phyloP scores from a whole-genome alignment of 2,329 filamentous ascomycete species.

The Xylariaceae sp. region DNA sequence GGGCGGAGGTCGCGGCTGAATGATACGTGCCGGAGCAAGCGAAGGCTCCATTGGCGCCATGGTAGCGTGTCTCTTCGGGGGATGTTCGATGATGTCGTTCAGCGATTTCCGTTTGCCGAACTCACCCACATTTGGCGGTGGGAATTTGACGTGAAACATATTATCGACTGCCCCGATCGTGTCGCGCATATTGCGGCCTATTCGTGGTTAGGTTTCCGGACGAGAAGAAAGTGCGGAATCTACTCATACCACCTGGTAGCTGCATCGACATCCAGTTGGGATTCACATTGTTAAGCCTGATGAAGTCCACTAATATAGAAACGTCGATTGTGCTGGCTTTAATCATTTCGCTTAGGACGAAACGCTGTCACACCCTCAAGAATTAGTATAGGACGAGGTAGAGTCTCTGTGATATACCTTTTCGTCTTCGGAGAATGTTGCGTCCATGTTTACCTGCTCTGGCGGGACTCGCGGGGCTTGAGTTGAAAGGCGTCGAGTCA shows the following conservation, averaged over 20 bases:
- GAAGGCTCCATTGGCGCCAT: slow-evolving; percentile 26
- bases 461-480: slow-evolving; percentile 18
- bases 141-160: slow-evolving; percentile 34
- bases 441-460: slow-evolving; percentile 36
- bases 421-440: slow-evolving; percentile 47
- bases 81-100: slow-evolving; percentile 31
- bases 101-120: slow-evolving; percentile 35
- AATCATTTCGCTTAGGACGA: slow-evolving; percentile 55
- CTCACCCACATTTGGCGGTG: slow-evolving; percentile 25
- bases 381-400: slow-evolving; percentile 17
- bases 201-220: slow-evolving; percentile 21
- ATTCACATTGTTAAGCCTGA: slow-evolving; percentile 38
- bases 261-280: slow-evolving; percentile 48
- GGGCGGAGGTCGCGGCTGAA: slow-evolving; percentile 31
- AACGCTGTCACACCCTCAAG: slow-evolving; percentile 40
- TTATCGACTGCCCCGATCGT: slow-evolving; percentile 39
- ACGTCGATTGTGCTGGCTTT: slow-evolving; percentile 51
- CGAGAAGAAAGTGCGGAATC: slow-evolving; percentile 11
- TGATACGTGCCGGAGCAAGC: slow-evolving; percentile 24
- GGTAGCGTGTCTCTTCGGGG: slow-evolving; percentile 32
- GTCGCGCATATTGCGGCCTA: slow-evolving; percentile 46
- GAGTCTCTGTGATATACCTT: slow-evolving; percentile 40
- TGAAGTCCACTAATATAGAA: slow-evolving; percentile 42
- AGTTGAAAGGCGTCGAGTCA: slow-evolving; percentile 21
- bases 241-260: slow-evolving; percentile 41